Evolutionary conservation across 441 rosid genomes (phyloP), one percentile per base, ranked within the genome.

Genomic region (Dalechampia spathulata): DNA sequence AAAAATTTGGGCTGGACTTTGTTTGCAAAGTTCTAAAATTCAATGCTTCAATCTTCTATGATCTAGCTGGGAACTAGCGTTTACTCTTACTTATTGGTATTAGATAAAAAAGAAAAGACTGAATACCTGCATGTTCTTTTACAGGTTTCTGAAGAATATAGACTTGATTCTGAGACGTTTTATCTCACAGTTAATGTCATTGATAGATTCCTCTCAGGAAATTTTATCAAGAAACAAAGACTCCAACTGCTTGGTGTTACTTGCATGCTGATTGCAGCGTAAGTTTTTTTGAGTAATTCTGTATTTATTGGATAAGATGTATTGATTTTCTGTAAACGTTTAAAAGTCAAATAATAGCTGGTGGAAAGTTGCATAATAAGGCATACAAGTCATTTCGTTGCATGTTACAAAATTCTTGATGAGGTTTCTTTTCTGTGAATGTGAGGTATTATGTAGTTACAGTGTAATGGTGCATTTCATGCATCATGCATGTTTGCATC

Each of bases 221-320:
- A 61, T 65, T 71, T 55, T 66, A 66, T 92, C 53, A 78, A 78
- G 66, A 92, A 84, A 71, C 96, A 85, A 61, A 78, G 85, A 66
- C 96, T 92, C 55, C 99, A 92, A 76, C 78, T 92, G 57, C 82
- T 92, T 64, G 99, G 99, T 63, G 97, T 85, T 64, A 63, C 91
- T 61, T 89, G 96, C 88, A 84, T 92, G 97, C 82, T 89, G 57
- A 86, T 92, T 72, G 90, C 99, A 69, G 85, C 97, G 99, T 92
- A 85, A 84, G 98, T 72, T 72, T 56, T 56, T 41, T 54, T 39
- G 49, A 2, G 45, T 38, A 34, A 41, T 26, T 61, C 49, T n/a
- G 6, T 21, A 59, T 32, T 53, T 41, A 19, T 38, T n/a, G 60
- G n/a, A 43, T 15, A 19, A 46, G 12, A 41, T 52, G 49, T 37